These are phyloP conservation scores for Solanum etuberosum DNA, from an alignment of 257 asterid species.

Conservation along the genomic window DNA sequence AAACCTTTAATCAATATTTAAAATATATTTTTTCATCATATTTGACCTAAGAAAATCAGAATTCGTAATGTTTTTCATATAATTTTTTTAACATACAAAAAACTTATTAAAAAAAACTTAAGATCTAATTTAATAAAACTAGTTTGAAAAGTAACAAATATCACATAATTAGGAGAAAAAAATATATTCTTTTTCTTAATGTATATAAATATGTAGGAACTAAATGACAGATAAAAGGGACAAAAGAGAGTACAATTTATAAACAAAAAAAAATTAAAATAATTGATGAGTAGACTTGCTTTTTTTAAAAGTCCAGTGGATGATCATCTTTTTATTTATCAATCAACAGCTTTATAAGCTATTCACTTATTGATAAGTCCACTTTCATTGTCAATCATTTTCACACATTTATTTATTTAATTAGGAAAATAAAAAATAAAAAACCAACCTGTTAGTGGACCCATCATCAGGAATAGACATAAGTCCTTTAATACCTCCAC, in stretches of 20 bases:
- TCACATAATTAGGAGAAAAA: neutral
- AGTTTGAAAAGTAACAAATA: neutral
- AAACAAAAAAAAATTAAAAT: neutral
- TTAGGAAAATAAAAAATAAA: neutral
- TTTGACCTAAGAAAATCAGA: too few relatives aligned
- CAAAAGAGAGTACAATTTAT: neutral
- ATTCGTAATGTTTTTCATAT: too few relatives aligned
- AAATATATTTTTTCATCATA: too few relatives aligned
- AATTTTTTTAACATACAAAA: too few relatives aligned
- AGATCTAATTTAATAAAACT: neutral
- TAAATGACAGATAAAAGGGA: neutral
- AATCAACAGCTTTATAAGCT: neutral
- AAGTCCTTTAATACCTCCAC: conserved; percentile 92
- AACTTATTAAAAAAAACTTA: too few relatives aligned
- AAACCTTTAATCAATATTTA: too few relatives aligned
- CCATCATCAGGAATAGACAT: conserved; percentile 89
- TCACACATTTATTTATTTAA: neutral
- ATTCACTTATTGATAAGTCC: neutral
- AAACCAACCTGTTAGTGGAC: conserved; percentile 40
- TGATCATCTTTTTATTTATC: neutral
- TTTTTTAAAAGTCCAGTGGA: neutral
- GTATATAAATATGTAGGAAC: neutral
- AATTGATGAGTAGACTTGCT: neutral
- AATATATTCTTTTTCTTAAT: neutral
- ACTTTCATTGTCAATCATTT: neutral